Base-by-base conservation (phyloP, 2,329 filamentous ascomycete genomes). In the Hansfordia pulvinata region DNA sequence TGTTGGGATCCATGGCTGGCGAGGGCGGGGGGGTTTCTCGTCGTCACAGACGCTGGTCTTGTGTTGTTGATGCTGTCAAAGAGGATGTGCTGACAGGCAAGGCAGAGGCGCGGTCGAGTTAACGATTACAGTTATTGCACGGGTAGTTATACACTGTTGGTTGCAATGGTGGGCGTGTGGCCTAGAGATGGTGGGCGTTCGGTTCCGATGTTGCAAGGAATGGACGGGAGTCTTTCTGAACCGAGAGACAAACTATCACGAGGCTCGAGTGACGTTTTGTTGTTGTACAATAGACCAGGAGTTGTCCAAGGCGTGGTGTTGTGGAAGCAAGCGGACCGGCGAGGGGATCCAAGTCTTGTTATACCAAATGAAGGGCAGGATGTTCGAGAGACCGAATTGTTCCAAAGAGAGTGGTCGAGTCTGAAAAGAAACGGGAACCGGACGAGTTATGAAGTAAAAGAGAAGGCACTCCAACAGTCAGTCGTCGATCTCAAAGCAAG, bases 1-100 rank as follows among this genome's bases (percentile, higher is more conserved):
- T 59, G 37, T 52, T 62, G 43, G 69, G 53, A 46, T 82, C 77
- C 78, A 84, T 84, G 60, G 56, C 20, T 53, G 49, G 38, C 39
- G 26, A 41, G 36, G 39, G 38, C 16, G 32, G 23, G 21, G 23
- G 13, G 14, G 19, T 23, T 41, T 43, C 41, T 20, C 20, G 22
- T 37, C 43, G 39, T 15, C 31, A 23, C 32, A 35, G 26, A 31
- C 27, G 30, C 43, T 28, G 41, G 42, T 31, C 30, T 34, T 25
- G 25, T 28, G 26, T 23, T 27, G 15, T 19, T 13, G 25, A 26
- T n/a, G n/a, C n/a, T n/a, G n/a, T n/a, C n/a, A n/a, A n/a, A n/a
- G n/a, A n/a, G n/a, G n/a, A n/a, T n/a, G n/a, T n/a, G 23, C 20
- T 22, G 11, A 25, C 23, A 17, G 25, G 26, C 23, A 33, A 30